Evolutionary conservation across 2,329 filamentous ascomycete genomes (phyloP), one percentile per base, ranked within the genome.

Genomic region (Fusarium subglutinans): DNA sequence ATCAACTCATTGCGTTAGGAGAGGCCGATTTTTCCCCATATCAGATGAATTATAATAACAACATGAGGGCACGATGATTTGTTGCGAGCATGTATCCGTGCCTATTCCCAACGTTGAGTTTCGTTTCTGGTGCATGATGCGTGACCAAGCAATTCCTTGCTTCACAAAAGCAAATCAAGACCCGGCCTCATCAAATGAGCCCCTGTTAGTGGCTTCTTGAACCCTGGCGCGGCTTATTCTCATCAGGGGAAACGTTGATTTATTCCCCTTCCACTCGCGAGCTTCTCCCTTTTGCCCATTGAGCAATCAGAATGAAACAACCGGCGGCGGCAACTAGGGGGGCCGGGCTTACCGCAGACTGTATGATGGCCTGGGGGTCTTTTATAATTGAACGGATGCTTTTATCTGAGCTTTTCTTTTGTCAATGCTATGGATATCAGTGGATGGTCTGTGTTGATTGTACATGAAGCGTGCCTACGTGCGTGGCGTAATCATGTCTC

Each of bases 291-390:
- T 51, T 59, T 30, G 13, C 63, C 71, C 33, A 53, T 77, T 73
- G 75, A 74, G 71, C 68, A 78, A 77, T 76, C 68, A 77, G 38
- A 71, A 63, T 68, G 76, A 74, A 74, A 75, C 73, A 76, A 69
- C 67, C 62, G 61, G 62, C 60, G 69, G 62, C 72, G 74, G 73
- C 73, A 75, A 55, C 73, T 75, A 75, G 65, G 37, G 60, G 28
- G 30, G 41, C 33, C 40, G 40, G 57, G 45, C 53, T 55, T 67
- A 40, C 57, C 57, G 40, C 24, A 54, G 62, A 41, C 47, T 33
- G 43, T n/a, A 28, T 56, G 30, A 22, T 43, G 28, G 48, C 40
- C 43, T 64, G 43, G 51, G 45, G 53, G 26, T 15, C 38, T 47
- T 55, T 20, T 54, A 24, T 26, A 50, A 54, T 57, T 44, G 45